Evolutionary conservation across 306 rosid species (phyloP).

Genomic region (Cucurbita argyrosperma): DNA sequence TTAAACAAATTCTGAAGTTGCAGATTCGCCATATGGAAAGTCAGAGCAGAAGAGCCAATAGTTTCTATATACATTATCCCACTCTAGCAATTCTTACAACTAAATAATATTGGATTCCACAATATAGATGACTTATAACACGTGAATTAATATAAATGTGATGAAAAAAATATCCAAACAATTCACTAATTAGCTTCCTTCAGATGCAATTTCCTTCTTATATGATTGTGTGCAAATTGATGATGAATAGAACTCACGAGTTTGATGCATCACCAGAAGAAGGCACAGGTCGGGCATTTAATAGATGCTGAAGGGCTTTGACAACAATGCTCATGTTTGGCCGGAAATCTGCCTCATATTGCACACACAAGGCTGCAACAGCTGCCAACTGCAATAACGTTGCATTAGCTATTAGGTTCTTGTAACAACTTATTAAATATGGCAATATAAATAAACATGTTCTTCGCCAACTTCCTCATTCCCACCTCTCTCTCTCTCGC

Average conservation of each 20-base stretch:
- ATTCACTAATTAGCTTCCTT: neutral
- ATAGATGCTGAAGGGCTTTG: constrained; percentile 6
- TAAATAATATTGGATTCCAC: neutral
- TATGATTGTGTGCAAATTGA: neutral
- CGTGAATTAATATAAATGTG: neutral
- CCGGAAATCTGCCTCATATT: constrained; percentile 8
- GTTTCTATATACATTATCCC: neutral
- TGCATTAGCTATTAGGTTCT: neutral
- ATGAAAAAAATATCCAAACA: neutral
- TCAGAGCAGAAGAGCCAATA: neutral
- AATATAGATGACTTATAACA: neutral
- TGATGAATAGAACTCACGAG: neutral
- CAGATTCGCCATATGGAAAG: too few relatives aligned
- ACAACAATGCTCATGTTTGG: constrained; percentile 10
- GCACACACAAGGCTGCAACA: constrained; percentile 7
- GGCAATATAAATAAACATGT: neutral
- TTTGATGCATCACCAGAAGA: neutral
- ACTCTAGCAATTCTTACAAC: neutral
- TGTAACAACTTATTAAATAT: neutral
- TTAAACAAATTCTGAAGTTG: too few relatives aligned
- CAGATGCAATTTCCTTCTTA: neutral
- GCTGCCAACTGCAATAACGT: constrained; percentile 6
- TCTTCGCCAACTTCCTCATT: neutral
- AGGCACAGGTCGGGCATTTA: constrained; percentile 5
- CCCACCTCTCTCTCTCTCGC: neutral